Evolutionary conservation across 208 protist genomes (phyloP), one percentile per base, ranked within the genome.

Genomic region (Kentomonas sorsogonicus): DNA sequence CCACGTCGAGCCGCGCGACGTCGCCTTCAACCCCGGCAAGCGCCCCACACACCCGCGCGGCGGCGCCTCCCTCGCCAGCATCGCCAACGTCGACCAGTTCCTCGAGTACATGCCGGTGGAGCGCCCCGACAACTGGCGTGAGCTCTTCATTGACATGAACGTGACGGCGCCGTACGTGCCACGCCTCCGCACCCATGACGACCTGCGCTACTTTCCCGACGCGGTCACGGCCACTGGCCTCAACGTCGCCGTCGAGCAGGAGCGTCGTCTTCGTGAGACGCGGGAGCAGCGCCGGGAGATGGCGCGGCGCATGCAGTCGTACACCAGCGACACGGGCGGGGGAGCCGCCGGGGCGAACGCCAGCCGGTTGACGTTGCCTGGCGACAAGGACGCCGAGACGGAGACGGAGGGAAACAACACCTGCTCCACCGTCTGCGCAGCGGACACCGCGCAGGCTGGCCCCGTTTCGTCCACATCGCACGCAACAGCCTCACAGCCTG

Each of bases 191-290:
- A 73, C 84, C 1, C 46, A 60, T n/a, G 88, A 94, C 50, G 88
- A 94, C 67, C 57, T 94, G 43, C 72, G 79, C 38, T 94, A 91
- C 69, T 94, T 94, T 56, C 88, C 88, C 11, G 29, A 55, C 15
- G 88, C 88, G 0, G 77, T 92, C 23, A 94, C 87, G 15, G 87
- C 87, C 9, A 86, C 70, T 2, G 87, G 87, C 0, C 54, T 81
- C 20, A 86, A 72, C 45, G 81, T 74, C 23, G 70, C 74, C 0
- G 71, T 77, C n/a, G 72, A 83, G 62, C 77, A 81, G 66, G 83
- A 89, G 40, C 75, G 82, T 22, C 63, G 31, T 15, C 67, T 94
- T 25, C 77, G 79, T 18, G 63, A 76, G 33, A 69, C 60, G 16
- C 76, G 75, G 53, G 70, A 77, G 36, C 44, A 70, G 30, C 69